Conservation (phyloP, 768 basidiomycete species). For the Russula olivacea region DNA sequence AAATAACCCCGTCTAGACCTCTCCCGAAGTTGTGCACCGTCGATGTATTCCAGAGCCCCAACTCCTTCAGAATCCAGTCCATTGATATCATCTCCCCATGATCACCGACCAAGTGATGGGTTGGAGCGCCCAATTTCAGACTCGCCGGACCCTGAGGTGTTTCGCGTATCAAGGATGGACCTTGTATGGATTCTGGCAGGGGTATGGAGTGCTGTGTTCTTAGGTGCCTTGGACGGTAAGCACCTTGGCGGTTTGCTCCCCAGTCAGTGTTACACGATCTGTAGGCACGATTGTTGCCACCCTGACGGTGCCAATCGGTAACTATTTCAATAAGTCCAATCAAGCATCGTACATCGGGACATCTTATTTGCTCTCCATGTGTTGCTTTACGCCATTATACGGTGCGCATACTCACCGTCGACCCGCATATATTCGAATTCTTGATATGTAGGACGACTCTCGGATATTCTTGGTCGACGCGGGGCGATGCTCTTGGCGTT, state of each 20-base stretch:
- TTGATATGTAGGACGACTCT: slow-evolving; percentile 57
- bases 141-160: slow-evolving; percentile 2
- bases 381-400: slow-evolving; percentile 88
- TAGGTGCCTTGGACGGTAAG: slow-evolving; percentile 80
- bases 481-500: slow-evolving; percentile 83
- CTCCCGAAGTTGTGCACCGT: slow-evolving; percentile 4
- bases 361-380: slow-evolving; percentile 79
- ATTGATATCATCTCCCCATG: slow-evolving; percentile 38
- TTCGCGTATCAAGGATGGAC: slow-evolving; percentile 40
- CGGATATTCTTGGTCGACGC: slow-evolving; percentile 81
- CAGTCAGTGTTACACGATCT: slow-evolving; percentile 3
- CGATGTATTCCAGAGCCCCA: slow-evolving; percentile 38
- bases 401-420: slow-evolving; percentile 40
- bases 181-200: slow-evolving; percentile 68
- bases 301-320: slow-evolving; percentile 77
- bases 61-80: slow-evolving; percentile 50
- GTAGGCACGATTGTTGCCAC: slow-evolving; percentile 84
- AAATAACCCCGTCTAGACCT: slow-evolving; percentile 9
- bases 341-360: slow-evolving; percentile 86
- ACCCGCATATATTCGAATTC: slow-evolving; percentile 20
- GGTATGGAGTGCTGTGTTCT: slow-evolving; percentile 76
- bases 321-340: slow-evolving; percentile 72
- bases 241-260: neutral
- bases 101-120: neutral
- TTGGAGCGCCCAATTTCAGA: neutral